phyloP scores from a whole-genome alignment of 2,329 filamentous ascomycete species.

The Fusarium tupiense region DNA sequence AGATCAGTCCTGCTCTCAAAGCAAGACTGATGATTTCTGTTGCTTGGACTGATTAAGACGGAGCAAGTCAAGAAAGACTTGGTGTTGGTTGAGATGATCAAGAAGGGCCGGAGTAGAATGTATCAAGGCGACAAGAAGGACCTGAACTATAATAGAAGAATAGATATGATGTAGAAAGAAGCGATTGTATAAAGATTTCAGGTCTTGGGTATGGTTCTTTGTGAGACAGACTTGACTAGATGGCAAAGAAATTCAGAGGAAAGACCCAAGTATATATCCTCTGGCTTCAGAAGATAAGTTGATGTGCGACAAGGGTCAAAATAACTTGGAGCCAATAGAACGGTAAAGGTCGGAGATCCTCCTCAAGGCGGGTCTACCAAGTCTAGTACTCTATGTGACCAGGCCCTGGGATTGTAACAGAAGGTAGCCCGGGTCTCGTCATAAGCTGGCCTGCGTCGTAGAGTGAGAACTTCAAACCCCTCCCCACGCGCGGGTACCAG shows the following conservation, averaged over 20 bases:
- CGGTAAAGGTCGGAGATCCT: conserved; percentile 47
- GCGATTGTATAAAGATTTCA: conserved; percentile 18
- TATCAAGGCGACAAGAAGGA: conserved; percentile 17
- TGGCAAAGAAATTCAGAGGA: conserved; percentile 39
- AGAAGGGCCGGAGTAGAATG: conserved; percentile 5
- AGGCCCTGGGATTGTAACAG: conserved; percentile 39
- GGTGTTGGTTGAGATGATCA: conserved; percentile 2
- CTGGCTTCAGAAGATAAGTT: conserved; percentile 36
- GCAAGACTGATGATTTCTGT: conserved; percentile 38
- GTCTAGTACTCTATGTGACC: conserved; percentile 38
- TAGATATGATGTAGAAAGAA: conserved; percentile 22
- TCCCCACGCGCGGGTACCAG: conserved; percentile 30
- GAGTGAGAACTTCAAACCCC: conserved; percentile 36
- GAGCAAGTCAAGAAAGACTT: conserved; percentile 13
- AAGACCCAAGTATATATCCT: conserved; percentile 43
- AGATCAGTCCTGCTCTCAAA: conserved; percentile 38
- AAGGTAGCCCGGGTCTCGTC: conserved; percentile 43
- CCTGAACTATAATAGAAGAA: conserved; percentile 9
- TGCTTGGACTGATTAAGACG: background rate
- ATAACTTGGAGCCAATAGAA: conserved; percentile 47
- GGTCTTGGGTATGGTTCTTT: conserved; percentile 37
- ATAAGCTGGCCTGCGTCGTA: conserved; percentile 36
- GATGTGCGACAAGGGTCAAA: conserved; percentile 45
- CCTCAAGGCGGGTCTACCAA: conserved; percentile 34
- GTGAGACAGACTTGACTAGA: conserved; percentile 37